Conservation (phyloP, 305 asterid species). For the Stenogyne calaminthoides region DNA sequence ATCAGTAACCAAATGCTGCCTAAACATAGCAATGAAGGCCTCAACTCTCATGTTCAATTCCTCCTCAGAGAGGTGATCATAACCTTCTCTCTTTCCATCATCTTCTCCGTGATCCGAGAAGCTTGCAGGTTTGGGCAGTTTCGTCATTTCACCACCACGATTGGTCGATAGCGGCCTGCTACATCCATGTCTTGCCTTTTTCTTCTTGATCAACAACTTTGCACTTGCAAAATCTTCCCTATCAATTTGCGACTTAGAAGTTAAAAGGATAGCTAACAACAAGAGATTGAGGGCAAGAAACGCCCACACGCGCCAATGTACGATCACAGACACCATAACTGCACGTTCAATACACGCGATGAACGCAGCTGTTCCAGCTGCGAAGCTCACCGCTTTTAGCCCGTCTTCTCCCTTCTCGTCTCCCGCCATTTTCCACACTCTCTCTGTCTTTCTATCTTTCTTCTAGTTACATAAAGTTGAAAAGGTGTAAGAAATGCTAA, state of each 20-base stretch:
- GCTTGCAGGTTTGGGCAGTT: neutral
- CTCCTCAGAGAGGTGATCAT: conserved; percentile 60
- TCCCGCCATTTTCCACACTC: conserved; percentile 31
- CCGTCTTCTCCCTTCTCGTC: conserved; percentile 48
- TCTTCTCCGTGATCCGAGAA: neutral
- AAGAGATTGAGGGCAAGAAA: conserved; percentile 83
- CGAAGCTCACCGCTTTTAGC: conserved; percentile 74
- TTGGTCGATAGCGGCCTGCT: neutral
- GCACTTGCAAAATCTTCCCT: neutral
- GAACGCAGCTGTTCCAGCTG: conserved; percentile 83
- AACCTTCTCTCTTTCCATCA: conserved; percentile 25
- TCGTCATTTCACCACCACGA: neutral
- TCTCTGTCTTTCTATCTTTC: neutral
- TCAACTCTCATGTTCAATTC: conserved; percentile 87
- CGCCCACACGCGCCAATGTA: conserved; percentile 79
- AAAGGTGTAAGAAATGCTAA: conserved; percentile 8
- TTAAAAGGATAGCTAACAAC: conserved; percentile 80
- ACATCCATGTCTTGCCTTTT: conserved; percentile 7
- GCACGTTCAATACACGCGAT: conserved; percentile 80
- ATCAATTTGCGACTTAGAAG: conserved; percentile 43
- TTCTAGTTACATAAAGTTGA: neutral
- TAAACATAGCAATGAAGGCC: conserved; percentile 85
- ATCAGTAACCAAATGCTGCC: conserved; percentile 86
- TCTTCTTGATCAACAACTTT: conserved; percentile 30
- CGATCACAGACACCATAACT: conserved; percentile 56